These are phyloP conservation scores for Sisymbrium irio DNA, from an alignment of 345 rosid genomes.

Conservation along the genomic window DNA sequence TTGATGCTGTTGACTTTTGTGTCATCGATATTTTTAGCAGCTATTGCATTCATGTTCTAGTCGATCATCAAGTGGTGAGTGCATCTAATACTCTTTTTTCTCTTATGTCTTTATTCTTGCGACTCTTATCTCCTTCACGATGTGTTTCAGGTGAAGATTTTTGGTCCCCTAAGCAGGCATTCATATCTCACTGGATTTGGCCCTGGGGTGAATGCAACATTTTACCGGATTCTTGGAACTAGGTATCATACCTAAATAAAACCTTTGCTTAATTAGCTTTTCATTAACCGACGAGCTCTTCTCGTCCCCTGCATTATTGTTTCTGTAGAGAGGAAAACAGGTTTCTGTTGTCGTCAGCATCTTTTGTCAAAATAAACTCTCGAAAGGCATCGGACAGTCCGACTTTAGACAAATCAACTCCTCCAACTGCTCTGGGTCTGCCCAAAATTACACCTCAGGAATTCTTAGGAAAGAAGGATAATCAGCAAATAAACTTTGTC, in stretches of 20 bases:
- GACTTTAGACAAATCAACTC: slow-evolving; percentile 9
- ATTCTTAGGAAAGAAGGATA: slow-evolving; percentile 25
- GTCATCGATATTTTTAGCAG: slow-evolving; percentile 22
- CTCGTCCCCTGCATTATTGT: slow-evolving; percentile 7
- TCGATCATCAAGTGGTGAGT: slow-evolving; percentile 52
- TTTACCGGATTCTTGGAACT: slow-evolving; percentile 58
- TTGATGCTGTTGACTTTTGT: slow-evolving; percentile 42
- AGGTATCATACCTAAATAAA: slow-evolving; percentile 42
- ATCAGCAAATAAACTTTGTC: slow-evolving; percentile 41
- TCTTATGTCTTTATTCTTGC: slow-evolving; percentile 7
- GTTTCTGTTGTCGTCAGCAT: slow-evolving; percentile 46
- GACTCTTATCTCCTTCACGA: slow-evolving; percentile 16
- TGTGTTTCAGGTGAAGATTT: slow-evolving; percentile 56
- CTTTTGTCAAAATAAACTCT: slow-evolving; percentile 58
- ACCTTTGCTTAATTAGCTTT: slow-evolving; percentile 1
- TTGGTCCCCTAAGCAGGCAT: slow-evolving; percentile 51
- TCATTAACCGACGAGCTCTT: not conserved
- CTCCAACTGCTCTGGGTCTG: slow-evolving; percentile 17
- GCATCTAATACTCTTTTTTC: slow-evolving; percentile 16
- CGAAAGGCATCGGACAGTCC: slow-evolving; percentile 37
- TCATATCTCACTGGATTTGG: slow-evolving; percentile 70
- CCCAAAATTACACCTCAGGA: slow-evolving; percentile 25
- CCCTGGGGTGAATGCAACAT: slow-evolving; percentile 63
- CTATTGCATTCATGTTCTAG: slow-evolving; percentile 52
- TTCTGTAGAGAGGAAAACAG: slow-evolving; percentile 21